phyloP scores from a whole-genome alignment of 2,329 filamentous ascomycete genomes.

The Ramichloridium luteum region DNA sequence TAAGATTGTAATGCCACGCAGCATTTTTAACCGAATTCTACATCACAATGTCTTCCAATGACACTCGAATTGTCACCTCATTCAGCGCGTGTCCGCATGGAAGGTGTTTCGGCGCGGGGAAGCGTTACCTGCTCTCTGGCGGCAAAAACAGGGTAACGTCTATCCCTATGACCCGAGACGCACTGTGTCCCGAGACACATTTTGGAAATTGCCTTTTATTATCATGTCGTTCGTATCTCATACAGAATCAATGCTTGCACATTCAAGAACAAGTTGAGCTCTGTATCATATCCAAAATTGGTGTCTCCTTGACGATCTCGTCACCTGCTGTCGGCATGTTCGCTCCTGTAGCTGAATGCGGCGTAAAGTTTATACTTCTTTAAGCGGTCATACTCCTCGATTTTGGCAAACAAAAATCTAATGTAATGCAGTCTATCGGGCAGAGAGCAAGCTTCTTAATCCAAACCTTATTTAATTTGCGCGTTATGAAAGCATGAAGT shows the following conservation, averaged over 20 bases:
- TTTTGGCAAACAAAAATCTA: neutral
- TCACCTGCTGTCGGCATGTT: neutral
- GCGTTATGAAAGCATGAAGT: conserved; percentile 1
- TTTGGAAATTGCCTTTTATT: conserved; percentile 1
- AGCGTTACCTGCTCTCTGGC: too few species aligned
- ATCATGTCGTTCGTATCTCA: neutral
- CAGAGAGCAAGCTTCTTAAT: conserved; percentile 1
- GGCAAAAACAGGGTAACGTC: too few species aligned
- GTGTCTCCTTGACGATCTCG: neutral
- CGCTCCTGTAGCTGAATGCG: neutral
- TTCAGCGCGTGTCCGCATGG: neutral
- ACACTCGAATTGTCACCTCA: conserved; percentile 16
- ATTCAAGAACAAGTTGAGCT: neutral
- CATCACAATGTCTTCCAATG: conserved; percentile 50
- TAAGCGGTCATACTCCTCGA: neutral
- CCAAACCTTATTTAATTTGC: neutral
- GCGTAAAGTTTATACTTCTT: neutral
- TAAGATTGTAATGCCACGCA: too few species aligned
- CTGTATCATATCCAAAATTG: neutral
- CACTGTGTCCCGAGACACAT: neutral
- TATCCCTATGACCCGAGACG: conserved; percentile 1
- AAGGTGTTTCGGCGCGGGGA: neutral
- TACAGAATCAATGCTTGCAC: neutral
- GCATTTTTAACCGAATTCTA: too few species aligned
- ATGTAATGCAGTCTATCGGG: neutral